Conservation (phyloP, 306 rosid species). For the Coriaria nepalensis region DNA sequence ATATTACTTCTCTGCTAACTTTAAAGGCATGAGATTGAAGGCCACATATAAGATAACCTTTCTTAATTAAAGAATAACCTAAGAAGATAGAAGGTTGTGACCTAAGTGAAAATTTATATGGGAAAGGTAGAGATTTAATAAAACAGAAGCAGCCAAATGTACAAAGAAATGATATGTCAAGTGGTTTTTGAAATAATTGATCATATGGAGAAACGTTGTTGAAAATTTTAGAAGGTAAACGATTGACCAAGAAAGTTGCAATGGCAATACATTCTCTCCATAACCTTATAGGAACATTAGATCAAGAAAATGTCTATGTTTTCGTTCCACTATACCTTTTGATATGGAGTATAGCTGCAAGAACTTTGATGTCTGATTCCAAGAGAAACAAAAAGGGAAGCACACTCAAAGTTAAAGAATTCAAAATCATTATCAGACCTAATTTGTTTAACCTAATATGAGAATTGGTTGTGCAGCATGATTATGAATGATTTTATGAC, state of each 20-base stretch:
- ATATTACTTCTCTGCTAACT: no score
- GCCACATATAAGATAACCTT: not conserved
- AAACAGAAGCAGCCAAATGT: no score
- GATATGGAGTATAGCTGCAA: not conserved
- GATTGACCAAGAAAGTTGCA: not conserved
- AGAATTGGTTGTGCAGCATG: not conserved
- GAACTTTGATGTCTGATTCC: not conserved
- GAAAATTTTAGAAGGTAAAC: no score
- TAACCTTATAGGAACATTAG: not conserved
- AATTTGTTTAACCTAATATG: not conserved
- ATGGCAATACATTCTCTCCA: not conserved
- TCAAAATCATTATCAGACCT: not conserved
- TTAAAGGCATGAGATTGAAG: no score
- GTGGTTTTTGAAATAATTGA: no score
- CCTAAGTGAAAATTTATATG: no score
- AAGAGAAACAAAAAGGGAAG: not conserved
- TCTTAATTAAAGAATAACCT: not conserved
- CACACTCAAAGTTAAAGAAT: not conserved
- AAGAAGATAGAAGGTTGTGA: not conserved
- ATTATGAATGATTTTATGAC: not conserved
- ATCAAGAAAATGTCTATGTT: not conserved
- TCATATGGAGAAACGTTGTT: no score
- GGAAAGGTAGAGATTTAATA: no score
- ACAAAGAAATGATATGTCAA: no score
- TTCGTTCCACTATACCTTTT: not conserved